Evolutionary conservation across 2,329 filamentous ascomycete genomes (phyloP).

Genomic region (Hymenoscyphus occultus): DNA sequence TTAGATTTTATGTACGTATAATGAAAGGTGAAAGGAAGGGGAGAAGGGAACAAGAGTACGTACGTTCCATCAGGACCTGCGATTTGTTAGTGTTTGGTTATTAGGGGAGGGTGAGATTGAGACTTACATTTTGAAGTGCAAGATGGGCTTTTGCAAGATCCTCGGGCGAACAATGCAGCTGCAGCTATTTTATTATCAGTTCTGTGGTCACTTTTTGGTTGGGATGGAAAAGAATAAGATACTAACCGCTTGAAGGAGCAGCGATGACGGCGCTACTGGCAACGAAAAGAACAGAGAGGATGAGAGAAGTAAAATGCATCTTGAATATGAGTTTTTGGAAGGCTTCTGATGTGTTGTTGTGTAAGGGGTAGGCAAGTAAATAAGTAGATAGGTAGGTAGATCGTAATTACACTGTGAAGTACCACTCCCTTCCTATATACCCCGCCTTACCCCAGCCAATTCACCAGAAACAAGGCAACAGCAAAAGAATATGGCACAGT

Average conservation of each 20-base stretch:
- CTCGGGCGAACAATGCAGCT: neutral
- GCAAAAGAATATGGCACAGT: neutral
- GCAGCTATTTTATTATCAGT: neutral
- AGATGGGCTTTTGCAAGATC: neutral
- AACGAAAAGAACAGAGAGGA: neutral
- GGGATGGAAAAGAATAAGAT: neutral
- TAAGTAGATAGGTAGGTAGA: neutral
- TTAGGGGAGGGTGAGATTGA: neutral
- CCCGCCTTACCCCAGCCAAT: neutral
- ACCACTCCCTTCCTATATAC: neutral
- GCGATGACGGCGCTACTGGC: conserved; percentile 4
- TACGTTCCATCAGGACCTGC: conserved; percentile 14
- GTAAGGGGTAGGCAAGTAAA: too few species aligned
- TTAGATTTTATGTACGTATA: neutral
- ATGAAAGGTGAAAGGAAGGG: neutral
- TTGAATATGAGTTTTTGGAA: conserved; percentile 2
- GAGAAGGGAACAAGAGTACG: neutral
- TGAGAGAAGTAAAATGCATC: conserved; percentile 10
- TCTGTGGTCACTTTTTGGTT: neutral
- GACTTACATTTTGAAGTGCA: neutral
- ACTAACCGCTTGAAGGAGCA: conserved; percentile 4
- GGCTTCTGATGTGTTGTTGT: neutral
- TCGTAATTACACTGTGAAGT: neutral
- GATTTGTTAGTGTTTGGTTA: neutral
- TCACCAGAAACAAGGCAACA: neutral